A percentile compares a stretch with the other conserved stretches of the same genome.
phyloP scores from a whole-genome alignment of 139 green algal species.

The Picochlorum sp. region DNA sequence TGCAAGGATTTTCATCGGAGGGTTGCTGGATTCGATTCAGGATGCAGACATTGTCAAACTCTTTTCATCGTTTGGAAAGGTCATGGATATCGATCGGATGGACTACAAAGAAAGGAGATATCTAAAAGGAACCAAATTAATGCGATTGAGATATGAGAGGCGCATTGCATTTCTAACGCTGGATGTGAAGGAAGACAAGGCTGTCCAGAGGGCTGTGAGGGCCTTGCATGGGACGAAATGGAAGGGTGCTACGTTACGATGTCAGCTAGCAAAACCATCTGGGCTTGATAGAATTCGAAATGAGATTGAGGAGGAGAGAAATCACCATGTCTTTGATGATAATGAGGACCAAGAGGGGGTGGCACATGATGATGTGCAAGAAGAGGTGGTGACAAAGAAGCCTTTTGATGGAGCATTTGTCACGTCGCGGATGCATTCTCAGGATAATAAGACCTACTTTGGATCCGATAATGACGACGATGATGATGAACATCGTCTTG shows the following conservation, averaged over 20 bases:
- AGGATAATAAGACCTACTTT: background rate
- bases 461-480: background rate
- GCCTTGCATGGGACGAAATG: constrained; percentile 53
- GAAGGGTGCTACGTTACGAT: constrained; percentile 34
- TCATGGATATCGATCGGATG: constrained; percentile 23
- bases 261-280: constrained; percentile 7
- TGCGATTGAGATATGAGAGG: constrained; percentile 9
- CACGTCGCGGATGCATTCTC: background rate
- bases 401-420: background rate
- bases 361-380: background rate
- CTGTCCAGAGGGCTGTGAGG: constrained; percentile 17
- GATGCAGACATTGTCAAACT: constrained; percentile 27
- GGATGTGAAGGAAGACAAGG: constrained; percentile 27
- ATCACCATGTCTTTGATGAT: background rate
- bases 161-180: constrained; percentile 48
- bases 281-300: constrained; percentile 3
- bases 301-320: constrained; percentile 3
- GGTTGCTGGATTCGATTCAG: constrained; percentile 23
- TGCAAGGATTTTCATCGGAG: constrained; percentile 43
- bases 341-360: background rate
- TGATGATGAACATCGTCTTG: background rate
- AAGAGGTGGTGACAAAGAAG: no score
- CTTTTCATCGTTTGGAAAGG: constrained; percentile 48
- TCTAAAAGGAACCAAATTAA: no score
- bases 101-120: constrained; percentile 22